phyloP scores from a whole-genome alignment of 495 filamentous ascomycete species.

The Sabuloglossum arenarium region DNA sequence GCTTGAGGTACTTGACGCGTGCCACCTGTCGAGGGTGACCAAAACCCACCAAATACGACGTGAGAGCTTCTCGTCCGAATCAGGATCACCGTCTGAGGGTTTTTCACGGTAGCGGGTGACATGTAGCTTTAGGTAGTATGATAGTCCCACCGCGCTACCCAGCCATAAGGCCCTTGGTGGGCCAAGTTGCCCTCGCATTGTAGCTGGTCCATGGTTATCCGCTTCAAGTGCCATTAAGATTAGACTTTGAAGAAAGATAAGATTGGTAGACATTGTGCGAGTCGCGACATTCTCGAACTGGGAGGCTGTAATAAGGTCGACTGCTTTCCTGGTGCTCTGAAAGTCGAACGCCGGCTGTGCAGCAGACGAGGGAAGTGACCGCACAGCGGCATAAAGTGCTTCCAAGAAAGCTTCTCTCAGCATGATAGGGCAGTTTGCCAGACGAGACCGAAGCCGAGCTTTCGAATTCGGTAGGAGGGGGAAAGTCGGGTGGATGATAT shows the following conservation, averaged over 20 bases:
- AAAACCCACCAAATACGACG: constrained; percentile 57
- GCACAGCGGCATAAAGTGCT: constrained; percentile 39
- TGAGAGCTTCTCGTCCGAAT: constrained; percentile 49
- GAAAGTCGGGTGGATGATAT: constrained; percentile 48
- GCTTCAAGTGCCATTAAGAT: constrained; percentile 38
- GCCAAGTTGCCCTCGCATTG: constrained; percentile 15
- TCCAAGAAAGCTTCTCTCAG: constrained; percentile 53
- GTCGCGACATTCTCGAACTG: constrained; percentile 26
- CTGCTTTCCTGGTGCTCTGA: constrained; percentile 22
- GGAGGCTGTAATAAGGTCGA: constrained; percentile 29
- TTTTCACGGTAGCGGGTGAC: constrained; percentile 13
- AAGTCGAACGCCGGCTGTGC: constrained; percentile 12
- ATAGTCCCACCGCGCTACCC: constrained; percentile 35
- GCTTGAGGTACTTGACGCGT: constrained; percentile 42
- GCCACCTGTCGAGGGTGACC: constrained; percentile 54
- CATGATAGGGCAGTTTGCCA: constrained; percentile 35
- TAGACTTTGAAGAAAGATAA: constrained; percentile 41
- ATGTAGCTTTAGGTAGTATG: constrained; percentile 35
- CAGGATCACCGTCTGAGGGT: constrained; percentile 25
- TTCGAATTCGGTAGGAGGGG: constrained; percentile 53
- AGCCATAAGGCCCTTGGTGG: constrained; percentile 22
- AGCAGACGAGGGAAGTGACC: constrained; percentile 29
- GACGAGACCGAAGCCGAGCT: constrained; percentile 33
- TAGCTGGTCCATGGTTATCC: constrained; percentile 29
- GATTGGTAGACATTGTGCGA: constrained; percentile 25